phyloP scores from a whole-genome alignment of 768 basidiomycete species.

The Cyclocybe aegerita region DNA sequence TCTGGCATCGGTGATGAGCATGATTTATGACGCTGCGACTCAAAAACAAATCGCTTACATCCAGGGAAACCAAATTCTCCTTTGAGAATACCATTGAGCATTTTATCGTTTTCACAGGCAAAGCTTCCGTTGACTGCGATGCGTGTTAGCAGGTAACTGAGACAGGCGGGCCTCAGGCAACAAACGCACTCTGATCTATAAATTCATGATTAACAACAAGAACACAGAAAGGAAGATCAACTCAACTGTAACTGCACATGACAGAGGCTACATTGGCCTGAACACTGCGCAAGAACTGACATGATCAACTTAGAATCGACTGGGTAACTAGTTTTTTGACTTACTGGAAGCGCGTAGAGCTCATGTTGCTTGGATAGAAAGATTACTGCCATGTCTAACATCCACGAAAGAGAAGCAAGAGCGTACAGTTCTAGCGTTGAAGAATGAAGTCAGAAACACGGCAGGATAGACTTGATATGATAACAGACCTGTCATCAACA shows the following conservation, averaged over 20 bases:
- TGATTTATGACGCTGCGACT: background rate
- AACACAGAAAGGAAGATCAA: background rate
- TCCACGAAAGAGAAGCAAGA: background rate
- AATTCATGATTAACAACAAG: background rate
- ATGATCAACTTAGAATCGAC: background rate
- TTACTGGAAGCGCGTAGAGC: conserved; percentile 52
- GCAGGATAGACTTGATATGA: background rate
- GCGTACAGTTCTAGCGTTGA: conserved; percentile 31
- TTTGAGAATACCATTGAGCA: conserved; percentile 62
- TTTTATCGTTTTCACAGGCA: conserved; percentile 63
- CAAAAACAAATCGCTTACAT: conserved; percentile 35
- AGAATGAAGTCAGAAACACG: background rate
- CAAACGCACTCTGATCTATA: conserved; percentile 32
- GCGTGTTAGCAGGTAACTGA: background rate
- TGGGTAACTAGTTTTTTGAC: conserved; percentile 5
- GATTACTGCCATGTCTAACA: background rate
- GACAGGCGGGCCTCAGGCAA: background rate
- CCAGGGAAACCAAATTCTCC: conserved; percentile 67
- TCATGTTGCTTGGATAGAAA: conserved; percentile 44
- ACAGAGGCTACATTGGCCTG: conserved; percentile 65
- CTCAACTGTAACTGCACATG: conserved; percentile 65
- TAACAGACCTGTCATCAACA: conserved; percentile 42
- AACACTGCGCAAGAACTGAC: conserved; percentile 53
- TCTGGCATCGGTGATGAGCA: conserved; percentile 24
- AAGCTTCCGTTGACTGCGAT: conserved; percentile 51